Conservation (phyloP, 2,329 filamentous ascomycete genomes). For the Cyphellophora attinorum region DNA sequence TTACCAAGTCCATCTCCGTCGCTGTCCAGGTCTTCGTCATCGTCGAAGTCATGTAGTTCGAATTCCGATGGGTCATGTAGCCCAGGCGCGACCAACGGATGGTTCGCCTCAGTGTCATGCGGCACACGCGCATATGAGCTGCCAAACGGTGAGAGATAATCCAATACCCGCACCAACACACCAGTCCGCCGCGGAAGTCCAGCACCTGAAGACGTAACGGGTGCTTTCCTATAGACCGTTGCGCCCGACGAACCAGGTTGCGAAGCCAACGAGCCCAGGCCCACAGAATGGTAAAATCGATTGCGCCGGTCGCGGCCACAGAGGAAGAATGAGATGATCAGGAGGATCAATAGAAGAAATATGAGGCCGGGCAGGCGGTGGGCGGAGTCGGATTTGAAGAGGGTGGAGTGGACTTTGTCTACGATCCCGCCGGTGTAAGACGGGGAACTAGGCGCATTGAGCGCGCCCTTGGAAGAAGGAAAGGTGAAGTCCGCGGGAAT, state of each 20-base stretch:
- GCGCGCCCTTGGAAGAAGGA: conserved; percentile 35
- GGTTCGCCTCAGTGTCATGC: not conserved
- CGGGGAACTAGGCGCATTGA: conserved; percentile 6
- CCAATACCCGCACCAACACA: too few species aligned
- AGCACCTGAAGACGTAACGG: conserved; percentile 17
- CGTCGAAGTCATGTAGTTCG: conserved; percentile 53
- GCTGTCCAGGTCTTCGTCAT: conserved; percentile 18
- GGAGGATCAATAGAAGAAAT: conserved; percentile 64
- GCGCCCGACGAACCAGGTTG: conserved; percentile 1
- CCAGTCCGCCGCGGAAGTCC: too few species aligned
- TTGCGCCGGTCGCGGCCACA: conserved; percentile 66
- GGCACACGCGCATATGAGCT: not conserved
- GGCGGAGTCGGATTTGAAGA: conserved; percentile 58
- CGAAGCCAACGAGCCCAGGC: not conserved
- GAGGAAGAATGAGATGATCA: conserved; percentile 62
- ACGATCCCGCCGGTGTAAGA: conserved; percentile 15
- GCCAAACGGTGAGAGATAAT: too few species aligned
- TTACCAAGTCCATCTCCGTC: conserved; percentile 6
- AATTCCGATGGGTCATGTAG: conserved; percentile 48
- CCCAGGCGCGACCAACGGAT: not conserved
- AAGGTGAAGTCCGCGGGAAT: conserved; percentile 74
- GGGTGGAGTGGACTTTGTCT: conserved; percentile 50
- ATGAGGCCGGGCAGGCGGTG: conserved; percentile 65
- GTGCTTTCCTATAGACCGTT: conserved; percentile 15
- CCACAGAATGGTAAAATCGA: conserved; percentile 34